Evolutionary conservation across 225 moss, liverwort and hornwort species (phyloP), one percentile per base, ranked within the genome.

Genomic region (Marchantia polymorpha): DNA sequence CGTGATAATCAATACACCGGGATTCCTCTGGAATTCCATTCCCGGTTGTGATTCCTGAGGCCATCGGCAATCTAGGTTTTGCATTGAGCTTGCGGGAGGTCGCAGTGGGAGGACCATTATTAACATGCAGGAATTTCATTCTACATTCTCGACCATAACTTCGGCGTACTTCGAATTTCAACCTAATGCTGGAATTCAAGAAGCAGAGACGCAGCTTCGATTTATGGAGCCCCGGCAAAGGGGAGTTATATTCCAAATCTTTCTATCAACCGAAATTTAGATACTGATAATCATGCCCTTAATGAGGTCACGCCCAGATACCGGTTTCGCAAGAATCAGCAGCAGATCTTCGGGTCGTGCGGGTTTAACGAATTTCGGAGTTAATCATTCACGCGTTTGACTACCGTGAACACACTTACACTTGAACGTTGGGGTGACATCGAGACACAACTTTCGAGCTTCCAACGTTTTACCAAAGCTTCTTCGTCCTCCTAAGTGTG

Each of bases 1-100:
- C 65, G 65, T 65, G 65, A 20, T 65, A 65, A 26, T 65, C 65
- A 65, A 27, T 26, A 65, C 65, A 29, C 65, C 65, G 29, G 17
- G 29, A 65, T 6, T 25, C 12, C 13, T 65, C 10, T 8, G 65
- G 11, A 13, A 65, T 2, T 39, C 39, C 39, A 39, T 39, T 39
- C 39, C 39, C 39, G 5, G 39, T 39, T 39, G 39, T 39, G 39
- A 39, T 39, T 39, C 39, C 9, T 65, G 29, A 12, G 12, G 26
- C 65, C 29, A 26, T 20, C 3, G 27, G 29, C 12, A 26, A 12
- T 12, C 9, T 9, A 27, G 3, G 65, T 1, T 11, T 65, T 29
- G 0, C 27, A 23, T 61, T 23, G 22, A 5, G 16, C 22, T 17
- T 59, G 0, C 17, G 17, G 20, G 58, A 59, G 4, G n/a, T 39